Percentiles rank a stretch among this genome's conserved stretches.
Evolutionary conservation across 1,139 yeast species (phyloP).

Genomic region (Taphrina pruni): DNA sequence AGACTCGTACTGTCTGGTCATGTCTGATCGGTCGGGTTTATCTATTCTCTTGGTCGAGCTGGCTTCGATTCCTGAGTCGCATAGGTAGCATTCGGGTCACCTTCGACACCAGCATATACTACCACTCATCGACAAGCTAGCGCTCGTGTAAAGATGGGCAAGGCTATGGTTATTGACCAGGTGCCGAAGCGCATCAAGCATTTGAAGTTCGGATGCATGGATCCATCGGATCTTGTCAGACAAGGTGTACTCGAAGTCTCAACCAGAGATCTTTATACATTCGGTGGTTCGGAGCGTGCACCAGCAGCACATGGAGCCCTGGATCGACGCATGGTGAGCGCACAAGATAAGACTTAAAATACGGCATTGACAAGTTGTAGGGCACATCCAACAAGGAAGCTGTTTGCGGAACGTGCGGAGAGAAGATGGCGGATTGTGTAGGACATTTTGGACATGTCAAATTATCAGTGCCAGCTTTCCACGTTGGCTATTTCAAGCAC

Average conservation of each 20-base stretch:
- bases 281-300: constrained; percentile 74
- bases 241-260: constrained; percentile 94
- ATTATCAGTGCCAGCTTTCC: constrained; percentile 93
- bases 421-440: constrained; percentile 90
- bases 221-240: constrained; percentile 87
- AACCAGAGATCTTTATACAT: constrained; percentile 88
- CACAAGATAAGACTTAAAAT: neutral
- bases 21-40: too few species aligned
- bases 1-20: too few species aligned
- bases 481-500: constrained; percentile 94
- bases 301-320: constrained; percentile 86
- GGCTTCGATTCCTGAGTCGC: too few species aligned
- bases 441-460: constrained; percentile 98
- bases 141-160: constrained; percentile 14
- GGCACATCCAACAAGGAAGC: constrained; percentile 87
- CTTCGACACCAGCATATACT: too few species aligned
- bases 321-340: constrained; percentile 73
- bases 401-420: constrained; percentile 91
- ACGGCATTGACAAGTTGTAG: constrained; percentile 44
- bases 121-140: too few species aligned
- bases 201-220: constrained; percentile 87
- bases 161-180: constrained; percentile 42
- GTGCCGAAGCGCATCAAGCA: constrained; percentile 59
- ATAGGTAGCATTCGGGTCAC: too few species aligned
- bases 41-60: too few species aligned